Evolutionary conservation across 1,284 basidiomycete species (phyloP), one percentile per base, ranked within the genome.

Genomic region (Heterobasidion annosum): DNA sequence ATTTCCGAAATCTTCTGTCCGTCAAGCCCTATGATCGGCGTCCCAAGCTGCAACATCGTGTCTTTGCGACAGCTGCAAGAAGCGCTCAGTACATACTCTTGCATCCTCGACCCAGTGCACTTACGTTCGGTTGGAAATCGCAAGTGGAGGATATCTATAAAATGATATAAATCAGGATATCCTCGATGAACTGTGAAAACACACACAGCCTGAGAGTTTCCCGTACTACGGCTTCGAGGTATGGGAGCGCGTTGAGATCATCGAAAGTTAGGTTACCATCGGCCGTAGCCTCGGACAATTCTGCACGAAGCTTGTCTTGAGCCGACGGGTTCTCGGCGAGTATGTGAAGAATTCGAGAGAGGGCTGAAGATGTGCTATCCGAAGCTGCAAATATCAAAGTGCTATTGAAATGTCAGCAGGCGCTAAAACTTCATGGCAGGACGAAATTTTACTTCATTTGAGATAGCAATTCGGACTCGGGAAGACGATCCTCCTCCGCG

Each of bases 191-290:
- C 6, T 6, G 32, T n/a, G 10, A 12, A 13, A 25, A 8, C 12
- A 37, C 55, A 32, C 57, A 61, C 44, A 63, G 32, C 40, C 62
- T 60, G 15, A 70, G 48, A 0, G 61, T 63, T 56, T 70, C 69
- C 32, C 63, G 59, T 45, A 67, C 60, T n/a, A 74, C 63, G 15
- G 63, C 64, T 53, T 50, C 48, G 6, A 50, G 48, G 16, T 50
- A 50, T 16, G 48, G 48, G 16, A 50, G 48, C 8, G 8, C 35
- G 35, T 50, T 19, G 8, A 50, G 34, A 6, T 13, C 12, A 19
- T 50, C 32, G n/a, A 25, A 50, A 34, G 40, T 15, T 3, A 48
- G 47, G 3, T 50, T 44, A 18, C 63, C 52, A 8, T 51, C 35
- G 1, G 57, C 52, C 6, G 48, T 19, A n/a, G 63, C 62, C 6